Evolutionary conservation across 305 asterid genomes (phyloP).

Genomic region (Rubia balearica): DNA sequence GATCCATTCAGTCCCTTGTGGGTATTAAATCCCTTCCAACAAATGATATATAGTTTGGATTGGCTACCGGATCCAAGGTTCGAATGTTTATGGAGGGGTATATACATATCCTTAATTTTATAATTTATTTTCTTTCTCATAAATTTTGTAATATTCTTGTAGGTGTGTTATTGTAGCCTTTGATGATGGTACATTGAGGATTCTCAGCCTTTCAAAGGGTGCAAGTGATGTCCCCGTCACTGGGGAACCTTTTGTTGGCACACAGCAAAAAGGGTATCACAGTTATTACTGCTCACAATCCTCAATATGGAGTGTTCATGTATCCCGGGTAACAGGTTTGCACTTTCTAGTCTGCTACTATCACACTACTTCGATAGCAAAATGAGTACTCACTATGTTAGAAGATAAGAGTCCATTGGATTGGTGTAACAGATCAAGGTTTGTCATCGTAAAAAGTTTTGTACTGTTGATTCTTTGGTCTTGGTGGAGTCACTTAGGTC

Average conservation of each 20-base stretch:
- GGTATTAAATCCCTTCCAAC: constrained; percentile 48
- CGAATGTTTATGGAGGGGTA: constrained; percentile 6
- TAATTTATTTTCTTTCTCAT: neutral
- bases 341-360: constrained; percentile 4
- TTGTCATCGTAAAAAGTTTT: neutral
- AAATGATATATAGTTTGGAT: constrained; percentile 50
- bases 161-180: constrained; percentile 60
- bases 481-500: neutral
- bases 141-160: constrained; percentile 21
- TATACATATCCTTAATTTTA: constrained; percentile 9
- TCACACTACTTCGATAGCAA: constrained; percentile 3
- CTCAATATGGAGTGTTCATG: constrained; percentile 71
- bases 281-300: constrained; percentile 50
- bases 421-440: neutral
- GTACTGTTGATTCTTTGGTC: neutral
- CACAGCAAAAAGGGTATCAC: constrained; percentile 52
- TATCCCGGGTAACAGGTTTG: constrained; percentile 65
- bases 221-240: constrained; percentile 54
- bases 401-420: neutral
- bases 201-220: constrained; percentile 53
- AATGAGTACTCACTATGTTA: neutral
- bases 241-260: constrained; percentile 38
- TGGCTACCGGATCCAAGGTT: constrained; percentile 89
- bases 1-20: constrained; percentile 88
- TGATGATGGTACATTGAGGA: constrained; percentile 79